A percentile compares a stretch with the other conserved stretches of the same genome.
phyloP scores from a whole-genome alignment of 2,329 filamentous ascomycete species.

The Venturia asperata region DNA sequence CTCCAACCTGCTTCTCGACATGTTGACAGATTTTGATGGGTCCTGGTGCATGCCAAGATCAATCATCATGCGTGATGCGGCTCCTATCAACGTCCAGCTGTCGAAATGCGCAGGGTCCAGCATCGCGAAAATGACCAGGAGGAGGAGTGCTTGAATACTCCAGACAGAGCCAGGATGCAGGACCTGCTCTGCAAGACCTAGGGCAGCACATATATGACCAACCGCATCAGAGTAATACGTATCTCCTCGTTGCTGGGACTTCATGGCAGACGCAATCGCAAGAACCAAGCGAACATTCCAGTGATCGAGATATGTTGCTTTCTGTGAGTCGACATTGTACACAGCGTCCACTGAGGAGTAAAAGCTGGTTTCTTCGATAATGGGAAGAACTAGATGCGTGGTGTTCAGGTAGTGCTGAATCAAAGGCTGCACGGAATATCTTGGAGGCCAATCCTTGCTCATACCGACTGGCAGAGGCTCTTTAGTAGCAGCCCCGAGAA shows the following conservation, averaged over 20 bases:
- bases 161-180: constrained; percentile 75
- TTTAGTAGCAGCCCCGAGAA: constrained; percentile 74
- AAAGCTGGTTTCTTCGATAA: constrained; percentile 72
- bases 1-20: constrained; percentile 64
- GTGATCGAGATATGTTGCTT: constrained; percentile 61
- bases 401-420: constrained; percentile 84
- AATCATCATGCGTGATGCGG: constrained; percentile 77
- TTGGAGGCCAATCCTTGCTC: constrained; percentile 58
- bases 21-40: constrained; percentile 61
- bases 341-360: constrained; percentile 73
- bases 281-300: constrained; percentile 88
- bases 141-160: constrained; percentile 78
- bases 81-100: constrained; percentile 88
- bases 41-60: constrained; percentile 93
- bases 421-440: constrained; percentile 59
- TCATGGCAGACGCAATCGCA: constrained; percentile 68
- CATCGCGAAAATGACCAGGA: constrained; percentile 84
- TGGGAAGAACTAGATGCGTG: constrained; percentile 71
- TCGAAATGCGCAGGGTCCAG: constrained; percentile 87
- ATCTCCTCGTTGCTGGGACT: constrained; percentile 60
- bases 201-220: constrained; percentile 56
- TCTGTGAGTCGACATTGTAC: constrained; percentile 61
- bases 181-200: constrained; percentile 73
- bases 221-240: constrained; percentile 57
- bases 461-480: constrained; percentile 59